phyloP scores from a whole-genome alignment of 2,329 filamentous ascomycete genomes.

The Phialophora verrucosa region DNA sequence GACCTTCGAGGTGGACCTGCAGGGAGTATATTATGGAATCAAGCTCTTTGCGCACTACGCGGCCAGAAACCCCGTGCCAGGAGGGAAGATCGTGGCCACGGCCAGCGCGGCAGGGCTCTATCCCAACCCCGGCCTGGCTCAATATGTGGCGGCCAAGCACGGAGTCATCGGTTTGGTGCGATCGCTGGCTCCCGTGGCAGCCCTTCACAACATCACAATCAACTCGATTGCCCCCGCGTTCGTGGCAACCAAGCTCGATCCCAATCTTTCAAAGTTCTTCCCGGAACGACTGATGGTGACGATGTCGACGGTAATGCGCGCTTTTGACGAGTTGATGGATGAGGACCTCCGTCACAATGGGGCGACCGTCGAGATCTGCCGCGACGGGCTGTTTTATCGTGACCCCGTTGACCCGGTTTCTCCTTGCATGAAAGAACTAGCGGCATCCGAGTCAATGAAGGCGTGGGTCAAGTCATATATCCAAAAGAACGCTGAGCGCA shows the following conservation, averaged over 20 bases:
- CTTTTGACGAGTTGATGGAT: slow-evolving; percentile 18
- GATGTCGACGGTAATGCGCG: slow-evolving; percentile 19
- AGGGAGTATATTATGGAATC: slow-evolving; percentile 49
- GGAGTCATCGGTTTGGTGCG: slow-evolving; percentile 55
- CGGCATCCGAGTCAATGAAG: too few relatives aligned
- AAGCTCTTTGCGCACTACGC: slow-evolving; percentile 61
- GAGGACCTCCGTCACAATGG: too few relatives aligned
- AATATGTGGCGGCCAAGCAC: slow-evolving; percentile 54
- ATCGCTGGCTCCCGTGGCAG: slow-evolving; percentile 11
- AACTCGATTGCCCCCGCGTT: slow-evolving; percentile 45
- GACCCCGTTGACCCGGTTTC: too few relatives aligned
- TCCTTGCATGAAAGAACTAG: too few relatives aligned
- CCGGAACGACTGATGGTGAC: slow-evolving; percentile 18
- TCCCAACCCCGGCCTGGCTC: slow-evolving; percentile 39
- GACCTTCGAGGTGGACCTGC: slow-evolving; percentile 17
- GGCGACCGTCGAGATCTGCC: too few relatives aligned
- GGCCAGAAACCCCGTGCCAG: slow-evolving; percentile 49
- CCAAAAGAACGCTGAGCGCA: too few relatives aligned
- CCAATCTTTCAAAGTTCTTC: slow-evolving; percentile 3
- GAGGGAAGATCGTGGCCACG: slow-evolving; percentile 55
- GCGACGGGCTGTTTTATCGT: too few relatives aligned
- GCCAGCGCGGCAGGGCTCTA: slow-evolving; percentile 53
- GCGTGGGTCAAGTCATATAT: too few relatives aligned
- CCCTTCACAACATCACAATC: slow-evolving; percentile 38
- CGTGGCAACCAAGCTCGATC: slow-evolving; percentile 38